Evolutionary conservation across 1,139 yeast genomes (phyloP), one percentile per base, ranked within the genome.

Genomic region (Lizanozyma gosingica): DNA sequence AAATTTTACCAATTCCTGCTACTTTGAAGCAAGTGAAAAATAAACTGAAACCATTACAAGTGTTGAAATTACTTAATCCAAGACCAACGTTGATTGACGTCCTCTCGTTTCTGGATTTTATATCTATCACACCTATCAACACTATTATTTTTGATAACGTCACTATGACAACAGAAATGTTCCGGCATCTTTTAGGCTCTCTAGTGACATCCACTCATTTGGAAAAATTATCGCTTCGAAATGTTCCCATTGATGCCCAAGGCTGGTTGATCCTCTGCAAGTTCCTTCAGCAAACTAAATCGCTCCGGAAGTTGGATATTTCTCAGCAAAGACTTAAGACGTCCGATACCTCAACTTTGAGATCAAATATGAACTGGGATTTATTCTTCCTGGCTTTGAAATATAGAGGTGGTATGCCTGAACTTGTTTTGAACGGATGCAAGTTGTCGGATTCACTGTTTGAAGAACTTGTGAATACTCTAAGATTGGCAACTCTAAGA

Each of bases 361-460:
- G 94, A 49, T 68, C 80, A 6, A 90, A 82, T 44, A 78, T 80
- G 81, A 84, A 83, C 52, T 83, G 94, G 94, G 66, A 80, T 17
- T 59, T 83, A 36, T 65, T 83, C 46, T 78, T 80, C 3, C 90
- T 88, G 1, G 72, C 88, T 0, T 54, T 83, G 11, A 75, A 81
- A 14, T 78, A 79, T 2, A 65, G 86, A 46, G 82, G 80, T 33
- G 90, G 90, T 22, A 66, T 83, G n/a, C 86, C 79, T 42, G 90
- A 82, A 50, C 59, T 83, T 42, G 73, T 83, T 33, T 57, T 83
- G 40, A 80, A 83, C 14, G 92, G 94, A 18, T 83, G 90, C 47
- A 78, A 83, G 48, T 80, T 83, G 49, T 63, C 70, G 3, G 78
- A 76, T 44, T 51, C 73, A 4, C 67, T 76, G 29, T 82, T 83